phyloP scores from a whole-genome alignment of 805 yeast species.

The Kazachstania psychrophila region DNA sequence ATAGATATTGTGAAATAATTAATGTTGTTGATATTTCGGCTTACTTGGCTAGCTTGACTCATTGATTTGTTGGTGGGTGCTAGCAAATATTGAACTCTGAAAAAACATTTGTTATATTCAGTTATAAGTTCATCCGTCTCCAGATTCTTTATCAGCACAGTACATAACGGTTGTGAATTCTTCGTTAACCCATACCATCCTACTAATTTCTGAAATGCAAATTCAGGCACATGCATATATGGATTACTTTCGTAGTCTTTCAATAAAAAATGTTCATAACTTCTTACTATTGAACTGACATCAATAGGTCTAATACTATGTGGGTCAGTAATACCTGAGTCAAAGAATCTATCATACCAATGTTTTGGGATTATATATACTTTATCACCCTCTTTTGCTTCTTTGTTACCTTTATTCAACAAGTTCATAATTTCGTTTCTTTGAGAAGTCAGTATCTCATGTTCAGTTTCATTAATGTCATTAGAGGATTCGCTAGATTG shows the following conservation, averaged over 20 bases:
- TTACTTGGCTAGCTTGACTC: neutral
- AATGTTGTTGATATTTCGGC: slow-evolving; percentile 11
- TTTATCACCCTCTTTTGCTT: slow-evolving; percentile 37
- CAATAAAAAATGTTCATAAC: slow-evolving; percentile 35
- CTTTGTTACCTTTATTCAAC: slow-evolving; percentile 7
- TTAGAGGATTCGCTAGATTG: neutral
- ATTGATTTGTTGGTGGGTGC: slow-evolving; percentile 8
- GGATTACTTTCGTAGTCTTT: slow-evolving; percentile 23
- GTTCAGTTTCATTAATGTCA: neutral
- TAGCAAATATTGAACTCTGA: slow-evolving; percentile 30
- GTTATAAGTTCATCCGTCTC: slow-evolving; percentile 24
- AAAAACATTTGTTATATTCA: slow-evolving; percentile 31
- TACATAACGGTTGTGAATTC: slow-evolving; percentile 30
- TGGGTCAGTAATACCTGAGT: slow-evolving; percentile 20
- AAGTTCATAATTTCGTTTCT: slow-evolving; percentile 13
- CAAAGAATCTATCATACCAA: slow-evolving; percentile 37
- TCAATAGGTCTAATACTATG: slow-evolving; percentile 40
- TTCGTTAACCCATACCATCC: slow-evolving; percentile 48
- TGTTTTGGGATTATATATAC: slow-evolving; percentile 41
- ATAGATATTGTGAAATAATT: slow-evolving; percentile 30
- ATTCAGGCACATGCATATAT: slow-evolving; percentile 34
- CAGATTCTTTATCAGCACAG: slow-evolving; percentile 29
- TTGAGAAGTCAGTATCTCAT: slow-evolving; percentile 7
- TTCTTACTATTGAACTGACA: slow-evolving; percentile 37
- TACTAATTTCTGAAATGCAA: slow-evolving; percentile 36